phyloP scores from a whole-genome alignment of 2,329 filamentous ascomycete species.

The Fusarium nisikadoi region DNA sequence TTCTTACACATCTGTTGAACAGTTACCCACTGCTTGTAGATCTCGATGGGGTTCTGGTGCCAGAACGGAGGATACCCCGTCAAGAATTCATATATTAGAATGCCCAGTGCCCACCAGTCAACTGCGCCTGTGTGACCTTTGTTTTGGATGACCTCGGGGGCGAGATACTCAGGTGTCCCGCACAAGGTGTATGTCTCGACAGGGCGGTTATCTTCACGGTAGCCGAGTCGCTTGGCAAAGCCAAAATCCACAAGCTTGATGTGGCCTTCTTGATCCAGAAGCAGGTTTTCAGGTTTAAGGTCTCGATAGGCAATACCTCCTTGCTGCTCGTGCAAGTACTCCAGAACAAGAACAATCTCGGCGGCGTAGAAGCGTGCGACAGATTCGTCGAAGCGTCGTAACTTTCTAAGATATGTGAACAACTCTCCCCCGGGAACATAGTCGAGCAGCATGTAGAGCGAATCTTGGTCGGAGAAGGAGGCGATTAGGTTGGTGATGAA shows the following conservation, averaged over 20 bases:
- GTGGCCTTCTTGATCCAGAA: conserved; percentile 81
- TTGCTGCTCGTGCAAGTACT: conserved; percentile 82
- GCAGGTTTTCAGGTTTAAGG: conserved; percentile 84
- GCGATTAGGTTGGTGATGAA: conserved; percentile 84
- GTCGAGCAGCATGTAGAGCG: conserved; percentile 84
- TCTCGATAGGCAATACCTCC: conserved; percentile 83
- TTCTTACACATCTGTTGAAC: neutral
- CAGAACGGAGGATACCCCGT: conserved; percentile 89
- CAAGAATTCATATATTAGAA: conserved; percentile 85
- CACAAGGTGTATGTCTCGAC: conserved; percentile 85
- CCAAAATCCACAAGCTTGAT: conserved; percentile 88
- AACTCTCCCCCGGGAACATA: conserved; percentile 87
- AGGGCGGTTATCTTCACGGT: conserved; percentile 56
- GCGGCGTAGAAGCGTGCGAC: conserved; percentile 85
- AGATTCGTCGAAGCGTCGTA: conserved; percentile 80
- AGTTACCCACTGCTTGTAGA: conserved; percentile 76
- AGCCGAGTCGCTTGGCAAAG: conserved; percentile 81
- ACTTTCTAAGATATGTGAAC: conserved; percentile 82
- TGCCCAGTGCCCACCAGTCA: conserved; percentile 89
- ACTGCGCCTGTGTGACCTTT: conserved; percentile 81
- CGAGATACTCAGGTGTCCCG: conserved; percentile 85
- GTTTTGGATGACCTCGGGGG: conserved; percentile 85
- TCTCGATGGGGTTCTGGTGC: conserved; percentile 87
- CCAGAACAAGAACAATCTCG: conserved; percentile 83
- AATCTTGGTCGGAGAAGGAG: conserved; percentile 82